Evolutionary conservation across 306 rosid genomes (phyloP).

Genomic region (Trichosanthes truncata): DNA sequence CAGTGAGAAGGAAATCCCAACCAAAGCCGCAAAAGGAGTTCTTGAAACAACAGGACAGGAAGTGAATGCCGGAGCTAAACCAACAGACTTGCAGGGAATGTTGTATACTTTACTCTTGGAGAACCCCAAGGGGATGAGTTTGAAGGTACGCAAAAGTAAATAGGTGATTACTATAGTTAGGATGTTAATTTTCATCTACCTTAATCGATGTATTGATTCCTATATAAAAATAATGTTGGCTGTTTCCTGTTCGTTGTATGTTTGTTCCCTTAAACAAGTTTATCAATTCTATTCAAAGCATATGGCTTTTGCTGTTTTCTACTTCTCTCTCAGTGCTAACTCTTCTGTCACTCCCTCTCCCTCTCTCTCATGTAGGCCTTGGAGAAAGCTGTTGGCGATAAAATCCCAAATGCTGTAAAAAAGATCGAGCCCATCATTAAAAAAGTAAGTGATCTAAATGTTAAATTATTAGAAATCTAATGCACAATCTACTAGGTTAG

Average conservation of each 20-base stretch:
- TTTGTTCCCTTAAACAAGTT: not conserved
- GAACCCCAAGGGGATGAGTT: slow-evolving; percentile 78
- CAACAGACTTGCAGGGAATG: slow-evolving; percentile 58
- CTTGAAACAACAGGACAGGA: slow-evolving; percentile 45
- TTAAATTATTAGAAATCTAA: not conserved
- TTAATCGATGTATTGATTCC: not conserved
- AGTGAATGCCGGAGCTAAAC: slow-evolving; percentile 46
- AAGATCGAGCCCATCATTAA: slow-evolving; percentile 68
- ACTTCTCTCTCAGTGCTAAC: not conserved
- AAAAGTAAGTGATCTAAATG: slow-evolving; percentile 43
- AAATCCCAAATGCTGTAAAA: slow-evolving; percentile 50
- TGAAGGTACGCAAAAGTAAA: slow-evolving; percentile 36
- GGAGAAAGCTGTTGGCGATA: slow-evolving; percentile 78
- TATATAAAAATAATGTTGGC: not conserved
- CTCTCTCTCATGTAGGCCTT: slow-evolving; percentile 44
- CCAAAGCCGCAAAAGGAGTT: slow-evolving; percentile 28
- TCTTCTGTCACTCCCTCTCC: not conserved
- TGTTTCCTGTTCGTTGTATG: slow-evolving; percentile 5
- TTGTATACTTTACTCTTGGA: slow-evolving; percentile 56
- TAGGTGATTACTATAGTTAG: not conserved
- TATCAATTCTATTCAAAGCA: not conserved
- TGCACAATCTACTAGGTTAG: not conserved
- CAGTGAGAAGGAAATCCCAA: slow-evolving; percentile 49
- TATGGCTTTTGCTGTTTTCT: not conserved
- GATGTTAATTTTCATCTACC: not conserved